phyloP scores from a whole-genome alignment of 148 eudicot species.

The Diospyros kaki region DNA sequence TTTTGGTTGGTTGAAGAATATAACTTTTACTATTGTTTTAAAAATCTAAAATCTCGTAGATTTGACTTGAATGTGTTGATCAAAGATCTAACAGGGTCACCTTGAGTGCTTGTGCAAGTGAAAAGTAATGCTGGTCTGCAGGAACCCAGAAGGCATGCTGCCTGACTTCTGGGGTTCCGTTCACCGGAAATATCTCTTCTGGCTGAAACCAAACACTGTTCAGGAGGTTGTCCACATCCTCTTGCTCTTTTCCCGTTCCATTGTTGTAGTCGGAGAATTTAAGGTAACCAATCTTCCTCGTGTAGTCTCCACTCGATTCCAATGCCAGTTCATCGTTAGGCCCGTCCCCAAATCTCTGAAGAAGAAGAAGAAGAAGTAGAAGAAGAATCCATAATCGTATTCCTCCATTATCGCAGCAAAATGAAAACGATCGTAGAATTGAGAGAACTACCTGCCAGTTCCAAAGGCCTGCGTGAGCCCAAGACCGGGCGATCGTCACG shows the following conservation, averaged over 20 bases:
- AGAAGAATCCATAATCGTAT: too few species aligned
- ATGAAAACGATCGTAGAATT: neutral
- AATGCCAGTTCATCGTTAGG: constrained; percentile 28
- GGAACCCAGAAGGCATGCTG: constrained; percentile 61
- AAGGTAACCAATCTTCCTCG: constrained; percentile 29
- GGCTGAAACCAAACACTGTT: constrained; percentile 71
- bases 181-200: constrained; percentile 51
- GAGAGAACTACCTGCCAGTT: constrained; percentile 30
- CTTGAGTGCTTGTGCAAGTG: constrained; percentile 26
- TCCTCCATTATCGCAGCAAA: too few species aligned
- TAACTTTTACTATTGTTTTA: too few species aligned
- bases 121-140: constrained; percentile 31
- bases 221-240: constrained; percentile 16
- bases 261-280: constrained; percentile 26
- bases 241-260: neutral
- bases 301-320: constrained; percentile 34
- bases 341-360: constrained; percentile 39
- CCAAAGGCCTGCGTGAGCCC: constrained; percentile 44
- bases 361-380: too few species aligned
- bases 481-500: constrained; percentile 29
- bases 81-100: constrained; percentile 5
- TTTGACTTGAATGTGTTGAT: too few species aligned
- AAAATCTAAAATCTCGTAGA: too few species aligned
- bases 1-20: too few species aligned
- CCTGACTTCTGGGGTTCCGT: constrained; percentile 50